A percentile compares a stretch with the other conserved stretches of the same genome.
These are phyloP conservation scores for Rhodotorula kratochvilovae DNA, from an alignment of 768 basidiomycete genomes.

Conservation along the genomic window DNA sequence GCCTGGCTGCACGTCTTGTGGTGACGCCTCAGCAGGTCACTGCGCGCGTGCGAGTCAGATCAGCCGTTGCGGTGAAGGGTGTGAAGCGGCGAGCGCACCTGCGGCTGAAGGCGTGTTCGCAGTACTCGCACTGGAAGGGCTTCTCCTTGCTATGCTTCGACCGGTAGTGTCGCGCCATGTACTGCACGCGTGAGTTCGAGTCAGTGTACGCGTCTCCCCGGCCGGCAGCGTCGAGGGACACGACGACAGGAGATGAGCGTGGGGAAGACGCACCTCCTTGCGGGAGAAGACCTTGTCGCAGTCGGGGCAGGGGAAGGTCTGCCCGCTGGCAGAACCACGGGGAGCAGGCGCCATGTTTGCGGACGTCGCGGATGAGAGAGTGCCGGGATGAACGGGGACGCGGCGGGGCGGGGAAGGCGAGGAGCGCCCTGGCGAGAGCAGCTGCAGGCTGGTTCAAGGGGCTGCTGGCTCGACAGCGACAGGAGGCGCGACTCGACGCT, in stretches of 20 bases:
- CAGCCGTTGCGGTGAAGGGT: neutral
- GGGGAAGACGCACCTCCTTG: slow-evolving; percentile 15
- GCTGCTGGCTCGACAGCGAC: too few species aligned
- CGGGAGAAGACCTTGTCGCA: slow-evolving; percentile 32
- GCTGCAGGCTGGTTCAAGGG: too few species aligned
- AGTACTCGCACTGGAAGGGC: slow-evolving; percentile 29
- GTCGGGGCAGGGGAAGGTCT: slow-evolving; percentile 13
- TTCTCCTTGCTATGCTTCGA: slow-evolving; percentile 30
- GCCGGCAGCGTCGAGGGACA: neutral
- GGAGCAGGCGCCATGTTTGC: slow-evolving; percentile 14
- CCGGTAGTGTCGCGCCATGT: slow-evolving; percentile 24
- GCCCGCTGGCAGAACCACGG: neutral
- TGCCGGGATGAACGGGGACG: too few species aligned
- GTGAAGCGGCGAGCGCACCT: neutral
- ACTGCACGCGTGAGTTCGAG: neutral
- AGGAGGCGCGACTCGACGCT: too few species aligned
- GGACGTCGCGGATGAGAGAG: too few species aligned
- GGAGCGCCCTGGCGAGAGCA: too few species aligned
- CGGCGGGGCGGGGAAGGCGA: too few species aligned
- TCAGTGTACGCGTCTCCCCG: neutral
- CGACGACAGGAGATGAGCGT: neutral
- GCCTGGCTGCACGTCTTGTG: slow-evolving; percentile 28
- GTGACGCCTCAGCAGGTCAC: slow-evolving; percentile 24
- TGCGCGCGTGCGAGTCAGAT: neutral
- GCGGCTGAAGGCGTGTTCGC: slow-evolving; percentile 20